These are phyloP conservation scores for Serendipita sp. DNA, from an alignment of 768 basidiomycete genomes.

Conservation along the genomic window DNA sequence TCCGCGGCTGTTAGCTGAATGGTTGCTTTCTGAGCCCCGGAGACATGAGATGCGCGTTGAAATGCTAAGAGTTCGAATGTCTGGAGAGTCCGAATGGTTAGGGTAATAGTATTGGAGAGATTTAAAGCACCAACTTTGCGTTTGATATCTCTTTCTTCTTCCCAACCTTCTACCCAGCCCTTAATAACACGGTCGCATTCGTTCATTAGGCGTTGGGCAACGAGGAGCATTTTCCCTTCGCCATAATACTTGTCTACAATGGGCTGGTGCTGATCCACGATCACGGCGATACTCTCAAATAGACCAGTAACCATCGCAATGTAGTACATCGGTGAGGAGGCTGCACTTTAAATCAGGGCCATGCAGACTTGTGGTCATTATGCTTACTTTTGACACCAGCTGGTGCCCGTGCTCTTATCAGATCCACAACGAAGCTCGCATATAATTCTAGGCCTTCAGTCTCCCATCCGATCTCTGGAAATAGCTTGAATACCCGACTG, in stretches of 20 bases:
- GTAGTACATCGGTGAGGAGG: constrained; percentile 84
- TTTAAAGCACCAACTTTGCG: constrained; percentile 40
- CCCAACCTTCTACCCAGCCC: constrained; percentile 67
- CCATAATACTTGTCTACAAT: constrained; percentile 99
- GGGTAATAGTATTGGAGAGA: not conserved
- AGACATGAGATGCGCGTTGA: constrained; percentile 1
- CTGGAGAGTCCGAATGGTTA: constrained; percentile 1
- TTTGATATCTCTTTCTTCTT: constrained; percentile 72
- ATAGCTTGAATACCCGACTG: constrained; percentile 91
- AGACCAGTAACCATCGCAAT: constrained; percentile 77
- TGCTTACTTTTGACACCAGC: constrained; percentile 63
- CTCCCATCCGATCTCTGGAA: constrained; percentile 92
- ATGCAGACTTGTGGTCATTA: not conserved
- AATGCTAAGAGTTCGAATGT: not conserved
- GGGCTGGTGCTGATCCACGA: constrained; percentile 94
- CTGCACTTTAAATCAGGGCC: constrained; percentile 26
- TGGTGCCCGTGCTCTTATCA: constrained; percentile 65
- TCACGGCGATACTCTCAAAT: constrained; percentile 88
- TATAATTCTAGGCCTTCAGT: constrained; percentile 81
- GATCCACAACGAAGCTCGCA: constrained; percentile 79
- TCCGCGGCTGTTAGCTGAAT: not conserved
- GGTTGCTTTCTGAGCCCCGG: constrained; percentile 3
- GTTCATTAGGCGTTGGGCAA: constrained; percentile 56
- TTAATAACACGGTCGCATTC: constrained; percentile 79
- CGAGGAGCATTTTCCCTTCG: constrained; percentile 63